A percentile compares a stretch with the other conserved stretches of the same genome.
Conservation (phyloP, 805 yeast species). For the Ogataea zsoltii region DNA sequence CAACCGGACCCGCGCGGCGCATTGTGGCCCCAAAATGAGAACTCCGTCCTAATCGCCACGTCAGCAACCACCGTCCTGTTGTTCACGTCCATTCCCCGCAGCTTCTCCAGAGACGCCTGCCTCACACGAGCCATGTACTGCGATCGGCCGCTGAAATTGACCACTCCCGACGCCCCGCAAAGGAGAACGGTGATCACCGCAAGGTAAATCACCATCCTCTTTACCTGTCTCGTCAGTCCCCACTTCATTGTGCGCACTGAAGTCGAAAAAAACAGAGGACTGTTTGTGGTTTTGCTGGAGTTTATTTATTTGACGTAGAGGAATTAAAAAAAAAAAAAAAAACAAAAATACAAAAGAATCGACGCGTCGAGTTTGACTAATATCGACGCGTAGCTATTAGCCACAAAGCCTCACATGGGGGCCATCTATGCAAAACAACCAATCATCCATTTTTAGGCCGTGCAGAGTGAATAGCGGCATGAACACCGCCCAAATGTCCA, state of each 20-base stretch:
- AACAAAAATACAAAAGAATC: too few relatives aligned
- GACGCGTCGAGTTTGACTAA: too few relatives aligned
- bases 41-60: constrained; percentile 16
- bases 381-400: too few relatives aligned
- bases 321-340: too few relatives aligned
- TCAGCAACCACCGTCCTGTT: constrained; percentile 18
- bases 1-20: constrained; percentile 12
- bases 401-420: too few relatives aligned
- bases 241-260: constrained; percentile 2
- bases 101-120: neutral
- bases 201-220: constrained; percentile 6
- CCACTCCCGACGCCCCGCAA: neutral
- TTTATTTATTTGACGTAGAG: too few relatives aligned
- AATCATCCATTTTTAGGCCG: too few relatives aligned
- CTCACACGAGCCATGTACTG: neutral
- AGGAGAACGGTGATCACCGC: constrained; percentile 1
- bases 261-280: neutral
- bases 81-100: neutral
- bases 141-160: neutral
- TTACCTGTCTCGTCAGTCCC: constrained; percentile 17
- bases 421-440: too few relatives aligned
- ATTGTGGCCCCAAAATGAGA: constrained; percentile 8
- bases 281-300: neutral
- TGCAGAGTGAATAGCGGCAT: too few relatives aligned
- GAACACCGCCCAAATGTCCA: too few relatives aligned